Base-by-base conservation (phyloP, 1,284 basidiomycete species). In the Pterulicium gracile region DNA sequence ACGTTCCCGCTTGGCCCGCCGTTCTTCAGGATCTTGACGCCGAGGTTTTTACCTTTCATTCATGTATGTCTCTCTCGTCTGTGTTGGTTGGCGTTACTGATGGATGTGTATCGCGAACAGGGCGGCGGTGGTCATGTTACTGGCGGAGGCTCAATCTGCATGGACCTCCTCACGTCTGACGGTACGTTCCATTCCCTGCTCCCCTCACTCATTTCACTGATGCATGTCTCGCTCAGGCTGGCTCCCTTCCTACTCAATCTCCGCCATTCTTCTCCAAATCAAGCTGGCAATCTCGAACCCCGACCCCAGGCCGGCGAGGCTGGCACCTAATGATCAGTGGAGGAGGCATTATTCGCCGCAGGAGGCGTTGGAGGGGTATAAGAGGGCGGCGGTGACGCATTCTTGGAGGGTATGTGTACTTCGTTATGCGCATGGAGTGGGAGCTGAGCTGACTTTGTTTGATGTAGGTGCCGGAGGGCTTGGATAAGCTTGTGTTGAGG, bases 51-150 rank as follows among this genome's bases (percentile, higher is more conserved):
- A 42, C 75, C 76, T 0, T 81, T 80, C 54, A 70, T 72, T 32
- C 68, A 65, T 44, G 65, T 65, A 39, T 39, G 57, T 40, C 15
- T 43, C 14, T 24, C 15, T 7, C 45, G 3, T n/a, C 19, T 12
- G 21, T 15, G 4, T 23, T 17, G 13, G 3, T 10, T 3, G 0
- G 24, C 23, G 43, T 20, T 24, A 40, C n/a, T 51, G 20, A 41
- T 45, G 18, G 23, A 32, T 19, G 4, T 15, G n/a, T 4, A 14
- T 36, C n/a, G n/a, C 15, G 4, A 7, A 39, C 36, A 77, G 49
- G 78, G 77, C 19, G 77, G 78, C 2, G 78, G 79, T 14, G 78
- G 78, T 0, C 77, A 81, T 59, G 63, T 81, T 34, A 81, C 78
- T 20, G 70, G 69, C 51, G 78, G 76, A 20, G 79, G 78, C 2